Percentiles rank a stretch among this genome's conserved stretches.
phyloP scores from a whole-genome alignment of 352 stramenopile genomes.

The Pythium aquatile region DNA sequence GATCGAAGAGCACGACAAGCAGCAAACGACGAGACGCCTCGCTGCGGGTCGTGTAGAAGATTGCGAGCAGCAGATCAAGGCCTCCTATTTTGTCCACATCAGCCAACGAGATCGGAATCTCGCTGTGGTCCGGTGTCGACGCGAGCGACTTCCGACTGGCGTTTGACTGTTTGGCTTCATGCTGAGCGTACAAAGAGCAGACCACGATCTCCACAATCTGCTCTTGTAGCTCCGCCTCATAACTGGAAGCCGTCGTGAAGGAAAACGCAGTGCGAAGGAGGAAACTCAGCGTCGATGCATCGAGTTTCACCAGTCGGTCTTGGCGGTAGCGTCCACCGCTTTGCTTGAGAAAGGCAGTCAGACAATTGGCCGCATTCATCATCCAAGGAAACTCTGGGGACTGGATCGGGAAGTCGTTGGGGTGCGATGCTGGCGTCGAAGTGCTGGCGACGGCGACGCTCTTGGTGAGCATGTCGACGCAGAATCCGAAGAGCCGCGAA shows the following conservation, averaged over 20 bases:
- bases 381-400: background rate
- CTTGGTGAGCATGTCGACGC: conserved; percentile 52
- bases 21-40: conserved; percentile 20
- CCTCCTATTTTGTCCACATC: conserved; percentile 34
- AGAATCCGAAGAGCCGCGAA: conserved; percentile 35
- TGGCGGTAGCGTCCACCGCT: background rate
- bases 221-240: conserved; percentile 1
- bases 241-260: background rate
- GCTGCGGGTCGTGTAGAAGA: conserved; percentile 35
- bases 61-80: conserved; percentile 34
- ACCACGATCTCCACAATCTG: conserved; percentile 8
- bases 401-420: background rate
- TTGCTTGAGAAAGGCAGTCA: background rate
- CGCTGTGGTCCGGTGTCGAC: background rate
- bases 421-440: background rate
- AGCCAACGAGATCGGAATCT: conserved; percentile 14
- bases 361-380: background rate
- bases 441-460: conserved; percentile 36
- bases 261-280: background rate
- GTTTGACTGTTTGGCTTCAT: background rate
- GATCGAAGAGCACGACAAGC: conserved; percentile 28
- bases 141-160: background rate
- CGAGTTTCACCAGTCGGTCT: conserved; percentile 6
- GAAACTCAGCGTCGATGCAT: background rate
- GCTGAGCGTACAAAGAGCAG: conserved; percentile 6